These are phyloP conservation scores for Drechslerella stenobrocha DNA, from an alignment of 2,329 filamentous ascomycete species.

Conservation along the genomic window DNA sequence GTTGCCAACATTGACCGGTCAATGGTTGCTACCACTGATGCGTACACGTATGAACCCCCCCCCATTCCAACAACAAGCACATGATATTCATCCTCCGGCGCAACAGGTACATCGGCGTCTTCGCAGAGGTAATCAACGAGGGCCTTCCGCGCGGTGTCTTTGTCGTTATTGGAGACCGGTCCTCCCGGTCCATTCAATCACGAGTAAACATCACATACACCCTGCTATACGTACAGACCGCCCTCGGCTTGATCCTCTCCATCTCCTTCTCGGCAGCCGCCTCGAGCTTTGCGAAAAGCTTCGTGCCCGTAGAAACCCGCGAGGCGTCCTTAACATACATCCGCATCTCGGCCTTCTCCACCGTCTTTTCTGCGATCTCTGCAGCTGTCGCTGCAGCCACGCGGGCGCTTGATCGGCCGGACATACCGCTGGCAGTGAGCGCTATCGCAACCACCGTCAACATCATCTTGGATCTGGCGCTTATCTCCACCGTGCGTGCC, in stretches of 20 bases:
- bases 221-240: conserved; percentile 64
- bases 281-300: conserved; percentile 62
- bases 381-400: conserved; percentile 66
- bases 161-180: conserved; percentile 69
- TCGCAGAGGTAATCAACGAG: conserved; percentile 72
- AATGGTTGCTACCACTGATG: conserved; percentile 66
- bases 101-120: conserved; percentile 67
- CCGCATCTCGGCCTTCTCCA: conserved; percentile 66
- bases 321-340: conserved; percentile 66
- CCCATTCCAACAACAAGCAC: background rate
- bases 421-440: conserved; percentile 70
- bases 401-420: conserved; percentile 67
- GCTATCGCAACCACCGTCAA: conserved; percentile 67
- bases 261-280: conserved; percentile 64
- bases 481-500: conserved; percentile 67
- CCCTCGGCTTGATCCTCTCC: conserved; percentile 65
- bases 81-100: background rate
- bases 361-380: conserved; percentile 66
- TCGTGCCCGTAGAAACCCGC: conserved; percentile 66
- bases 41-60: conserved; percentile 47
- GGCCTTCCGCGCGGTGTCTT: conserved; percentile 70
- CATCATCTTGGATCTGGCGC: conserved; percentile 67
- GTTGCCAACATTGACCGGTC: conserved; percentile 68
- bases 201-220: conserved; percentile 67
- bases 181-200: conserved; percentile 60